phyloP scores from a whole-genome alignment of 2,329 filamentous ascomycete species.

The Pezicula carpinea region DNA sequence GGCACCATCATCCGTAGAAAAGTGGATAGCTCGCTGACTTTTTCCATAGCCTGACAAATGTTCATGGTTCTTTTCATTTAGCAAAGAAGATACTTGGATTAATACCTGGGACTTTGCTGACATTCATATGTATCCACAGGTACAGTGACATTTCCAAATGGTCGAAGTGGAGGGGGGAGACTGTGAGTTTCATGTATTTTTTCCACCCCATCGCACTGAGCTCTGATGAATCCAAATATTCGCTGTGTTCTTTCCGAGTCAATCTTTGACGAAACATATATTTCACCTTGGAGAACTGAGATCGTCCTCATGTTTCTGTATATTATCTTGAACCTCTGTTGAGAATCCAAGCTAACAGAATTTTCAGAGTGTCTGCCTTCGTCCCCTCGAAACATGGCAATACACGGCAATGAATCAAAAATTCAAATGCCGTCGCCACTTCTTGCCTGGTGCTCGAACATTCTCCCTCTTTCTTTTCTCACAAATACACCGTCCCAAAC shows the following conservation, averaged over 20 bases:
- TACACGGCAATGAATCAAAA: neutral
- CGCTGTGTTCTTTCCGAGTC: constrained; percentile 30
- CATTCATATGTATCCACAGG: constrained; percentile 13
- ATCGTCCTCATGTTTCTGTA: constrained; percentile 6
- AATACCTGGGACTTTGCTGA: constrained; percentile 15
- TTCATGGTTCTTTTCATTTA: constrained; percentile 21
- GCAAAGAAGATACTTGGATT: constrained; percentile 3
- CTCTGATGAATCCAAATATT: constrained; percentile 32
- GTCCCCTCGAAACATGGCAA: neutral
- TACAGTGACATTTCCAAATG: constrained; percentile 2
- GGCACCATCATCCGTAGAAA: constrained; percentile 5
- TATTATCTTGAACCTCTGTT: neutral
- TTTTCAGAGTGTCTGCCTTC: neutral
- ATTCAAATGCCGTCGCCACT: too few relatives aligned
- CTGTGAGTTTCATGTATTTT: constrained; percentile 9
- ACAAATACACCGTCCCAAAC: constrained; percentile 57
- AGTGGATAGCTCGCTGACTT: constrained; percentile 10
- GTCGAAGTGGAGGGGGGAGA: neutral
- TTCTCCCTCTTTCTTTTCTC: neutral
- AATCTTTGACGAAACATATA: constrained; percentile 30
- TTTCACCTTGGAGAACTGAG: constrained; percentile 37
- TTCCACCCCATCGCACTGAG: constrained; percentile 3
- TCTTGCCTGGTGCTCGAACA: too few relatives aligned
- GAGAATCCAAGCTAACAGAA: neutral
- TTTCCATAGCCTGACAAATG: constrained; percentile 27